phyloP scores from a whole-genome alignment of 2,329 filamentous ascomycete species.

The Penicillium italicum region DNA sequence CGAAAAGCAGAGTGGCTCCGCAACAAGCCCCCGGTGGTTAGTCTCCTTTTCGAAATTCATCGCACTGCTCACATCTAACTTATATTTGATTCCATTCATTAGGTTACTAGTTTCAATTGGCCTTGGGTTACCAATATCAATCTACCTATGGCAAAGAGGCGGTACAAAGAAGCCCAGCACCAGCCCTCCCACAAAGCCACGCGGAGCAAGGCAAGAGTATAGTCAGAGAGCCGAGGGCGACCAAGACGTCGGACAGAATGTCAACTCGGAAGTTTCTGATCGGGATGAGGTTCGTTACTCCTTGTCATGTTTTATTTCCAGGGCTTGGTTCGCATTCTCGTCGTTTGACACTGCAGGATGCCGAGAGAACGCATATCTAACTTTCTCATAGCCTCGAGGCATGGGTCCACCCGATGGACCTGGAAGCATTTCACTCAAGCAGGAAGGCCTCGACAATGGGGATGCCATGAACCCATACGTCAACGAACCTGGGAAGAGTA shows the following conservation, averaged over 20 bases:
- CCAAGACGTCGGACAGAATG: background rate
- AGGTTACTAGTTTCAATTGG: background rate
- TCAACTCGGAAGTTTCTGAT: background rate
- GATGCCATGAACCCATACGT: slow-evolving; percentile 51
- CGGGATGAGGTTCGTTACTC: background rate
- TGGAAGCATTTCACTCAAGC: slow-evolving; percentile 47
- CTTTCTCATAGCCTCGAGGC: slow-evolving; percentile 4
- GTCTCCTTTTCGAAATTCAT: background rate
- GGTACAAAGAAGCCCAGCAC: background rate
- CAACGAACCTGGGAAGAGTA: slow-evolving; percentile 48
- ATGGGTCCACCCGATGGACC: slow-evolving; percentile 5
- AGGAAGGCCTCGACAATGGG: slow-evolving; percentile 51
- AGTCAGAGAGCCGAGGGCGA: background rate
- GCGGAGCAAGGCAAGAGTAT: slow-evolving; percentile 11
- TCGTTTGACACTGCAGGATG: background rate
- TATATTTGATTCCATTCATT: no score
- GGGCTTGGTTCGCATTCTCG: background rate
- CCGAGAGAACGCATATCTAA: background rate
- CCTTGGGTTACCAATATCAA: background rate
- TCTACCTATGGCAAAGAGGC: background rate
- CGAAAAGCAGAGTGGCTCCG: background rate
- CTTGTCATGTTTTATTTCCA: no score
- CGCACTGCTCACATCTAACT: background rate
- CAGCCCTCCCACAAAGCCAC: background rate
- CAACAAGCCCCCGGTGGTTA: background rate